Base-by-base conservation (phyloP, 2,329 filamentous ascomycete genomes). In the Didymella lethalis region DNA sequence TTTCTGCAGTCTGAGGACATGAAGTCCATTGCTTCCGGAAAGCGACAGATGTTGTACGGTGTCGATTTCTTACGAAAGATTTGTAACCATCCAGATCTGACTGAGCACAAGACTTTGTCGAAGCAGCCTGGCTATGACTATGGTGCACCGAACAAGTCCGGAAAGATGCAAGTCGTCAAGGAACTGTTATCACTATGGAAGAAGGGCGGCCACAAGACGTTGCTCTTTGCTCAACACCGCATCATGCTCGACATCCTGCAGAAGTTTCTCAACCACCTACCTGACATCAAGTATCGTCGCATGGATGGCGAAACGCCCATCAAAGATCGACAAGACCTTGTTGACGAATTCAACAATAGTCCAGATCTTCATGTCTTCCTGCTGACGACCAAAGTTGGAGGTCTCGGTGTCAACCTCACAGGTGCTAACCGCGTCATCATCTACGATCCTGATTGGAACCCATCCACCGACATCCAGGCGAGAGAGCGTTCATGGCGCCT, bases 361-460 rank as follows among this genome's bases (percentile, higher is more conserved):
- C 88, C 90, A 0, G 80, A 89, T 38, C 81, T 97, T 6, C 88
- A 97, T 68, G 87, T 99, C 0, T 99, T 99, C 71, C 82, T 99
- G 1, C 84, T 99, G 54, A 98, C 95, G 0, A 99, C 96, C 0
- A 96, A 96, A 73, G 96, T 97, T 18, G 95, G 95, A 45, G 95
- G 95, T 0, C 82, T 99, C 14, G 95, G 95, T 6, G 90, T 97
- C 46, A 99, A 99, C 66, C 81, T 99, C 23, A 99, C 95, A 0
- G 95, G 95, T 7, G 95, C 95, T 5, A 92, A 97, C 73, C 88
- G 95, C 32, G 94, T 99, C 64, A 97, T 99, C 72, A 98, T 99
- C 54, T 99, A 95, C 72, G 96, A 99, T 71, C 96, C 95, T 0
- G 95, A 99, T 74, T 99, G 95, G 95, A 98, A 98, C 70, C 95